A percentile compares a stretch with the other conserved stretches of the same genome.
These are phyloP conservation scores for Fusarium duplospermum DNA, from an alignment of 2,329 filamentous ascomycete species.

Conservation along the genomic window DNA sequence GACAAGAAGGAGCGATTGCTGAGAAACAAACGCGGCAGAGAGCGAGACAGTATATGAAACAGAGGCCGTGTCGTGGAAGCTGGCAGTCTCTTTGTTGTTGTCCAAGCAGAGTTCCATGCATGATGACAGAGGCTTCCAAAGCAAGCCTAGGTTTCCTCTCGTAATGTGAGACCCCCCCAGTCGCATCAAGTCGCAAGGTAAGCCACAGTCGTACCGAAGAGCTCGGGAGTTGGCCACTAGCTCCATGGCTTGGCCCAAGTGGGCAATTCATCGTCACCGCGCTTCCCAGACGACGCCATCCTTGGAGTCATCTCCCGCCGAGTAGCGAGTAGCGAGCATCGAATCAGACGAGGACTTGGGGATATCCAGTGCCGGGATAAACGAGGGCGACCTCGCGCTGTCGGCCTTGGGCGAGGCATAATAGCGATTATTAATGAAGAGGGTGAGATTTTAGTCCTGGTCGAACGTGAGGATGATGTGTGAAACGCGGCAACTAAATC, in stretches of 20 bases:
- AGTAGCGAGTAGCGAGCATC: neutral
- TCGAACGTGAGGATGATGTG: neutral
- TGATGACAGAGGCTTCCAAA: conserved; percentile 4
- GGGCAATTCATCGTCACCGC: neutral
- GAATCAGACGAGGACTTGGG: neutral
- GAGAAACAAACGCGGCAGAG: conserved; percentile 2
- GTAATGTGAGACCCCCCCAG: neutral
- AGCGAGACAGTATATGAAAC: neutral
- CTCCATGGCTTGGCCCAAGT: neutral
- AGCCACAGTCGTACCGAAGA: conserved; percentile 4
- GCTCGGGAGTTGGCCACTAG: conserved; percentile 6
- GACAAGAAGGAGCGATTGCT: neutral
- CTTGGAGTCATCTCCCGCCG: neutral
- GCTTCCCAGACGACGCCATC: neutral
- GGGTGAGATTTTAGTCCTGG: conserved; percentile 1
- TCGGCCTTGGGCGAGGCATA: neutral
- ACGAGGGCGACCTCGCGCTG: neutral
- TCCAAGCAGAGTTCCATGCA: neutral
- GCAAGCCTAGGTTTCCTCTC: neutral
- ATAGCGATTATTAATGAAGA: neutral
- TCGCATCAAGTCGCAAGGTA: neutral
- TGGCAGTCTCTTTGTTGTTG: neutral
- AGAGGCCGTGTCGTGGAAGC: neutral
- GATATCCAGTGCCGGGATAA: neutral
- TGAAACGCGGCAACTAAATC: neutral